These are phyloP conservation scores for Lasiodiplodia hormozganensis DNA, from an alignment of 2,329 filamentous ascomycete genomes.

Conservation along the genomic window DNA sequence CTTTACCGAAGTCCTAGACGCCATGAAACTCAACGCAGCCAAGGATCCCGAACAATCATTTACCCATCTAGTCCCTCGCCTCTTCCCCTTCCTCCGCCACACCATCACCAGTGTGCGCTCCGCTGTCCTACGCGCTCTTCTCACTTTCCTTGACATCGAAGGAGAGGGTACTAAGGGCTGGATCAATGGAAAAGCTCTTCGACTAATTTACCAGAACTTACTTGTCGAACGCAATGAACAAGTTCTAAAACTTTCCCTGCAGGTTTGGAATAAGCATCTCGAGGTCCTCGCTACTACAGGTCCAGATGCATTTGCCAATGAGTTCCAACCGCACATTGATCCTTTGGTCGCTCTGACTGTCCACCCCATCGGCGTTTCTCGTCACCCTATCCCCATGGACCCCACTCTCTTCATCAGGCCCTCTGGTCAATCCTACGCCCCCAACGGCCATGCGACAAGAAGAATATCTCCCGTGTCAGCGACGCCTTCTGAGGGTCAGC, in stretches of 20 bases:
- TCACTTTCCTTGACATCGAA: constrained; percentile 90
- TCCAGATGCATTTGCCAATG: constrained; percentile 69
- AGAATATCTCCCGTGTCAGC: constrained; percentile 40
- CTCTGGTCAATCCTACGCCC: constrained; percentile 82
- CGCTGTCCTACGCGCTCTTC: constrained; percentile 88
- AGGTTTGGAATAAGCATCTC: constrained; percentile 85
- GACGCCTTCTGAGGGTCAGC: constrained; percentile 64
- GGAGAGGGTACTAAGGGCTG: constrained; percentile 82
- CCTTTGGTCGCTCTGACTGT: constrained; percentile 85
- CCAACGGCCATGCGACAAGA: constrained; percentile 43
- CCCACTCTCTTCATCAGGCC: constrained; percentile 88
- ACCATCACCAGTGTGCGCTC: constrained; percentile 96
- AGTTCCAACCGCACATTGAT: constrained; percentile 77
- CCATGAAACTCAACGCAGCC: constrained; percentile 90
- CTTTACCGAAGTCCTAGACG: constrained; percentile 88
- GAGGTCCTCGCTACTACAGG: constrained; percentile 68
- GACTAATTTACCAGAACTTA: constrained; percentile 93
- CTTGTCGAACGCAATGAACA: constrained; percentile 88
- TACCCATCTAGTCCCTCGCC: constrained; percentile 85
- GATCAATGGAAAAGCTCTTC: constrained; percentile 87
- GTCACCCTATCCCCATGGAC: constrained; percentile 93
- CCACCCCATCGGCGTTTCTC: constrained; percentile 89
- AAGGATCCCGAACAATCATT: constrained; percentile 89
- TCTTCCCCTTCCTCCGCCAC: constrained; percentile 95
- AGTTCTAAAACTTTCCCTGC: constrained; percentile 80